Base-by-base conservation (phyloP, 345 rosid species). In the Euclidium syriacum region DNA sequence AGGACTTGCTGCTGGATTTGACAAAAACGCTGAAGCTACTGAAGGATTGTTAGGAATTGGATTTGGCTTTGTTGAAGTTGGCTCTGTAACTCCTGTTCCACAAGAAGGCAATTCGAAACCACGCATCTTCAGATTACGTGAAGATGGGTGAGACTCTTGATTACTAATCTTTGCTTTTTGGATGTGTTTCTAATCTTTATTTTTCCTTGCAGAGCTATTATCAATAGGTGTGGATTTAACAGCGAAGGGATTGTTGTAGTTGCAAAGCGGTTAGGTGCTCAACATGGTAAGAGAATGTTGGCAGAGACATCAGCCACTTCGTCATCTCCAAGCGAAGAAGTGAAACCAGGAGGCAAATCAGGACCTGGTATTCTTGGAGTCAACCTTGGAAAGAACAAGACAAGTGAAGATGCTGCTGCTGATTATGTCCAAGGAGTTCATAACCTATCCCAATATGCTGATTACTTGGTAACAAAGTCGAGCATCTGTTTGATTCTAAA, bases 341-440 rank as follows among this genome's bases (percentile, higher is more conserved):
- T 46, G 35, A 85, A 81, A 77, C 88, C 84, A 3, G 97, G 97
- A 35, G 99, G 99, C 36, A 94, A 90, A 78, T 96, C 97, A 65
- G 97, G 99, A 52, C 97, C 96, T 61, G 99, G 97, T 67, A 94
- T 90, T 74, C 97, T 94, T 58, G 99, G 97, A 42, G 96, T 90
- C 47, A 90, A 90, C 73, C 91, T 90, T 71, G 99, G 99, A 77
- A 94, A 94, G 81, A 94, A 87, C 80, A 94, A 94, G 81, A 80
- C 85, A 14, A 94, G 90, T 78, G 97, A 90, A 72, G 97, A 90
- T 82, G 95, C 97, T 34, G 81, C 91, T 53, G 80, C 87, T 24
- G 97, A 94, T 72, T 94, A 90, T 77, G 97, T 94, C 34, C 99
- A 90, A 68, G 99, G 99, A 67, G 97, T 94, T 78, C 99, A 90